Conservation (phyloP, 23 red algal species). For the Gracilariopsis chorda region DNA sequence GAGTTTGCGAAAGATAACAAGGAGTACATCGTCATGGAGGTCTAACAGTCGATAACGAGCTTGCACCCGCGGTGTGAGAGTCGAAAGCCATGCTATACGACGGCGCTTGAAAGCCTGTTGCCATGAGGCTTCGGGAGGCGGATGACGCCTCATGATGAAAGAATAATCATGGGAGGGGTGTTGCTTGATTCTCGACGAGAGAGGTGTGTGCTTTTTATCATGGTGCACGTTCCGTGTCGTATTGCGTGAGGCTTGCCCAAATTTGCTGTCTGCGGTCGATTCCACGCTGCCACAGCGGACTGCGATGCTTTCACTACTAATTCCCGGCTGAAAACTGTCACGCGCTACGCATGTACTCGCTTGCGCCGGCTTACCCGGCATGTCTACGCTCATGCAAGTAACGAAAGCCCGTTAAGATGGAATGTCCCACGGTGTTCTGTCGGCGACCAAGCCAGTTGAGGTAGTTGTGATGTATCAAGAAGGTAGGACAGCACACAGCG, state of each 20-base stretch:
- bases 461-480: too few species aligned
- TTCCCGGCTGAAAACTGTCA: too few species aligned
- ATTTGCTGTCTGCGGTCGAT: not conserved
- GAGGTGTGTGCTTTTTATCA: constrained; percentile 1
- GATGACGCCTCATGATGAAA: not conserved
- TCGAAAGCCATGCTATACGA: not conserved
- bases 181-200: not conserved
- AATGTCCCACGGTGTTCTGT: too few species aligned
- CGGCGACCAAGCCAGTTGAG: too few species aligned
- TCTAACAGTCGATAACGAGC: not conserved
- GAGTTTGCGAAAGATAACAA: not conserved
- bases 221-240: not conserved
- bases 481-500: too few species aligned
- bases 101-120: not conserved
- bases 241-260: not conserved
- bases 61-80: not conserved
- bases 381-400: too few species aligned
- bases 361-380: too few species aligned
- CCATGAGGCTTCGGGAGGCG: not conserved
- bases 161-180: not conserved
- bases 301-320: too few species aligned
- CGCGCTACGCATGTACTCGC: too few species aligned
- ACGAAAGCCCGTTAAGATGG: too few species aligned
- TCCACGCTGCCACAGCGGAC: not conserved
- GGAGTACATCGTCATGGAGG: not conserved